These are phyloP conservation scores for Pseudogymnoascus sp. DNA, from an alignment of 2,329 filamentous ascomycete genomes.

Conservation along the genomic window DNA sequence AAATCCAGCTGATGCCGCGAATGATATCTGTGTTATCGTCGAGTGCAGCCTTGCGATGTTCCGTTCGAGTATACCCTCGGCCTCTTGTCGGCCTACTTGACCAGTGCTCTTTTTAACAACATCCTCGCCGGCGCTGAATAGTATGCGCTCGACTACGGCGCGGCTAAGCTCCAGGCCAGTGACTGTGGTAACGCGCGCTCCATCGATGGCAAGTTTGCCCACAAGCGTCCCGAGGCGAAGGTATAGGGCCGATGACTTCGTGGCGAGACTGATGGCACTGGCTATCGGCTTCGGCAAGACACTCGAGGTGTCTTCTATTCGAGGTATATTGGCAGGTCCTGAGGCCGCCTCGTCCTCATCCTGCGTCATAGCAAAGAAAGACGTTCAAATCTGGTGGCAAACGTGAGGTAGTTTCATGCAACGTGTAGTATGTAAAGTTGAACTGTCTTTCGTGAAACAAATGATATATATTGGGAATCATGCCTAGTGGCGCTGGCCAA, in stretches of 20 bases:
- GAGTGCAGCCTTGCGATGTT: slow-evolving; percentile 50
- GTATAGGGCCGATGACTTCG: slow-evolving; percentile 49
- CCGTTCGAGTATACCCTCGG: slow-evolving; percentile 49
- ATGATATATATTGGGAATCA: neutral
- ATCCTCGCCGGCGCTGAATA: slow-evolving; percentile 31
- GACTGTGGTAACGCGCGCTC: slow-evolving; percentile 31
- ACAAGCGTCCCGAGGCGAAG: slow-evolving; percentile 32
- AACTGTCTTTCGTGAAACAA: neutral
- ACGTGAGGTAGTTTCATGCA: neutral
- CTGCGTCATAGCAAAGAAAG: slow-evolving; percentile 20
- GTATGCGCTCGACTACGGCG: slow-evolving; percentile 31
- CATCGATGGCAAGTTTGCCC: slow-evolving; percentile 30
- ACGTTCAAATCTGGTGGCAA: neutral
- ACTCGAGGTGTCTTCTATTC: slow-evolving; percentile 31
- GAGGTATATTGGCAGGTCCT: slow-evolving; percentile 4
- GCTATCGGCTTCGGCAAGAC: slow-evolving; percentile 52
- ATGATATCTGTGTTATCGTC: slow-evolving; percentile 50
- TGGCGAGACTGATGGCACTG: slow-evolving; percentile 51
- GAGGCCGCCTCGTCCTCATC: slow-evolving; percentile 19
- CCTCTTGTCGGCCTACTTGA: slow-evolving; percentile 42
- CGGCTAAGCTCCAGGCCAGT: slow-evolving; percentile 32
- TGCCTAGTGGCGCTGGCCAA: slow-evolving; percentile 4
- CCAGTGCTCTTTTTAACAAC: slow-evolving; percentile 26
- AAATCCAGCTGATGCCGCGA: slow-evolving; percentile 55
- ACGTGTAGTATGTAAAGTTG: neutral